Evolutionary conservation across 1,284 basidiomycete genomes (phyloP).

Genomic region (Sanguinoderma infundibulare): DNA sequence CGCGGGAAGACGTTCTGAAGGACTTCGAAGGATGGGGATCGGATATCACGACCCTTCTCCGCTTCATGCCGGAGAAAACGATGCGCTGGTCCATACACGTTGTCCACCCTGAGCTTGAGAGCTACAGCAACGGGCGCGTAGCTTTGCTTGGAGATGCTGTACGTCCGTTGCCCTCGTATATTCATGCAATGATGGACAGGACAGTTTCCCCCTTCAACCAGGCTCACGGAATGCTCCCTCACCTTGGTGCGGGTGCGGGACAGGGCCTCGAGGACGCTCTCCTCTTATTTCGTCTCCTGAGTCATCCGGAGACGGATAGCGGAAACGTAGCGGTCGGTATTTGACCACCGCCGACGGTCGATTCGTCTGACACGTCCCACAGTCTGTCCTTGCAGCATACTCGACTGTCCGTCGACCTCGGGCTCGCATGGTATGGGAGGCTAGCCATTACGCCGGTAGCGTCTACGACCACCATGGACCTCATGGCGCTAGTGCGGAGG

Average conservation of each 20-base stretch:
- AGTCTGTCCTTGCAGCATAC: slow-evolving; percentile 51
- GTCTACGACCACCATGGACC: slow-evolving; percentile 33
- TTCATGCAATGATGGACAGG: too few species aligned
- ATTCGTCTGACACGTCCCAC: neutral
- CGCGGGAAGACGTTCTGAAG: slow-evolving; percentile 49
- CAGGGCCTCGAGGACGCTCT: slow-evolving; percentile 67
- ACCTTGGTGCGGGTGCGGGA: slow-evolving; percentile 64
- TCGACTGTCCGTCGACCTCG: slow-evolving; percentile 48
- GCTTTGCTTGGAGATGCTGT: slow-evolving; percentile 66
- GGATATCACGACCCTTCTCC: slow-evolving; percentile 48
- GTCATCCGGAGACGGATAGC: slow-evolving; percentile 45
- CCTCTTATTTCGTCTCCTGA: slow-evolving; percentile 54
- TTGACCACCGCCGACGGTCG: too few species aligned
- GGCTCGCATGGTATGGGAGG: slow-evolving; percentile 48
- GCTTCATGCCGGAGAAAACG: slow-evolving; percentile 48
- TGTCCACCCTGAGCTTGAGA: slow-evolving; percentile 51
- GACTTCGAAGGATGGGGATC: slow-evolving; percentile 54
- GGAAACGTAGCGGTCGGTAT: slow-evolving; percentile 49
- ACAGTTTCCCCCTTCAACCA: too few species aligned
- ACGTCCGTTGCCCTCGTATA: slow-evolving; percentile 18
- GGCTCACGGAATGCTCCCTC: slow-evolving; percentile 65
- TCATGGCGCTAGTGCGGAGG: slow-evolving; percentile 25
- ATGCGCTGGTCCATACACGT: slow-evolving; percentile 65
- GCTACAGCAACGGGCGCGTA: slow-evolving; percentile 50
- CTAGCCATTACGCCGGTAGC: slow-evolving; percentile 43